Evolutionary conservation across 106 monocot species (phyloP).

Genomic region (Dioscorea dumetorum): DNA sequence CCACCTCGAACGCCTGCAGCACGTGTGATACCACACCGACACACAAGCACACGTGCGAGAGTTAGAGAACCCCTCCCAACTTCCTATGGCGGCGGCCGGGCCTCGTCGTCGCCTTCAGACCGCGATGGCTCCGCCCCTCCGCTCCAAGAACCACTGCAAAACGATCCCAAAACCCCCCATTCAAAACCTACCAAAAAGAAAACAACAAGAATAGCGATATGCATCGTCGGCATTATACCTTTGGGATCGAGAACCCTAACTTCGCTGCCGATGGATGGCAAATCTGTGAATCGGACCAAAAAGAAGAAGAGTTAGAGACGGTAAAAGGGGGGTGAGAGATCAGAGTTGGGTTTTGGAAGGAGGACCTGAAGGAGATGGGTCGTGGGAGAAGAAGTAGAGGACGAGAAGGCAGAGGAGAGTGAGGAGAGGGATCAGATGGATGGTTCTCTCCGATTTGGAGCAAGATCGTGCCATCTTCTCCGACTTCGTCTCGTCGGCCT

Average conservation of each 20-base stretch:
- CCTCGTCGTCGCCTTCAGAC: not conserved
- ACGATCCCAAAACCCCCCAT: not conserved
- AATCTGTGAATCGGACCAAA: conserved; percentile 1
- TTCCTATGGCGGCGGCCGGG: not conserved
- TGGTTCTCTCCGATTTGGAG: conserved; percentile 1
- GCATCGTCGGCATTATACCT: conserved; percentile 2
- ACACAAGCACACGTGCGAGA: not conserved
- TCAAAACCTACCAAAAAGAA: not conserved
- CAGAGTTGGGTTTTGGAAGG: not conserved
- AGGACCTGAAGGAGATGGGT: conserved; percentile 14
- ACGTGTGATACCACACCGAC: not conserved
- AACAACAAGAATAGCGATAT: too few relatives aligned
- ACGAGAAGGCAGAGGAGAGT: conserved; percentile 32
- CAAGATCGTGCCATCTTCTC: conserved; percentile 4
- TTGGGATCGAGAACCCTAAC: not conserved
- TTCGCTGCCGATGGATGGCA: conserved; percentile 1
- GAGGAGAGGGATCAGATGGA: conserved; percentile 27
- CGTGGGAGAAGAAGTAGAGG: conserved; percentile 36
- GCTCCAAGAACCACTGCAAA: not conserved
- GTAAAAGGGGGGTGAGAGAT: not conserved
- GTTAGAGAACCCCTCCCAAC: not conserved
- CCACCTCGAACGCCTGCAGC: not conserved
- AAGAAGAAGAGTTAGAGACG: not conserved
- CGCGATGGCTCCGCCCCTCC: not conserved
- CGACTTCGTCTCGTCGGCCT: conserved; percentile 8